These are phyloP conservation scores for Litsea cubeba DNA, from an alignment of 164 flowering plant species.

Conservation along the genomic window DNA sequence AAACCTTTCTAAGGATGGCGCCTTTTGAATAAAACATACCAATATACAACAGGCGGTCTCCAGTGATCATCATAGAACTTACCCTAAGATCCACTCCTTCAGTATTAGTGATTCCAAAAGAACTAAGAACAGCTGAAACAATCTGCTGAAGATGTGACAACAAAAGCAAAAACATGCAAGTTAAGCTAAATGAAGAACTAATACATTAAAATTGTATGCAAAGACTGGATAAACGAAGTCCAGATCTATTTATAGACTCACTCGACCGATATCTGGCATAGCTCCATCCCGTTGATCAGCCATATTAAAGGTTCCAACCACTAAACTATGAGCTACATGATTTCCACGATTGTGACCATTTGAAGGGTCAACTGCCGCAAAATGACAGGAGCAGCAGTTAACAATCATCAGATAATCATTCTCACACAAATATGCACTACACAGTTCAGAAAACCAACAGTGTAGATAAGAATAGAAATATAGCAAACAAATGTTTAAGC, in stretches of 20 bases:
- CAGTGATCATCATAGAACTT: constrained; percentile 9
- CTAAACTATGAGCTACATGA: constrained; percentile 47
- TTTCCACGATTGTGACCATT: constrained; percentile 32
- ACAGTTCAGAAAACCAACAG: not conserved
- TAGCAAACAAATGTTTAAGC: no score
- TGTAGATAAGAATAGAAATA: not conserved
- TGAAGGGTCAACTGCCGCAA: constrained; percentile 46
- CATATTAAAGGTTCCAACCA: constrained; percentile 70
- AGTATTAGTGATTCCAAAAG: constrained; percentile 51
- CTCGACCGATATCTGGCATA: constrained; percentile 70
- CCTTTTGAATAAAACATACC: not conserved
- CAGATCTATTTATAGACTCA: constrained; percentile 20
- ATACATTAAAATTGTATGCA: not conserved
- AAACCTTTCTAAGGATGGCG: not conserved
- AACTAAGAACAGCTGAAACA: constrained; percentile 74
- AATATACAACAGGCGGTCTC: not conserved
- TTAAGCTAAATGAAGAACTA: constrained; percentile 11
- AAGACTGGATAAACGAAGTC: not conserved
- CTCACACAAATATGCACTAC: not conserved
- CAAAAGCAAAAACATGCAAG: not conserved
- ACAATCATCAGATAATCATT: not conserved
- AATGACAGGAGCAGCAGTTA: not conserved
- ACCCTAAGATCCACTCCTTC: constrained; percentile 54
- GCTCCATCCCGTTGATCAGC: constrained; percentile 74
- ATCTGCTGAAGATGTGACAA: constrained; percentile 33